Base-by-base conservation (phyloP, 257 asterid genomes). In the Plantago major region DNA sequence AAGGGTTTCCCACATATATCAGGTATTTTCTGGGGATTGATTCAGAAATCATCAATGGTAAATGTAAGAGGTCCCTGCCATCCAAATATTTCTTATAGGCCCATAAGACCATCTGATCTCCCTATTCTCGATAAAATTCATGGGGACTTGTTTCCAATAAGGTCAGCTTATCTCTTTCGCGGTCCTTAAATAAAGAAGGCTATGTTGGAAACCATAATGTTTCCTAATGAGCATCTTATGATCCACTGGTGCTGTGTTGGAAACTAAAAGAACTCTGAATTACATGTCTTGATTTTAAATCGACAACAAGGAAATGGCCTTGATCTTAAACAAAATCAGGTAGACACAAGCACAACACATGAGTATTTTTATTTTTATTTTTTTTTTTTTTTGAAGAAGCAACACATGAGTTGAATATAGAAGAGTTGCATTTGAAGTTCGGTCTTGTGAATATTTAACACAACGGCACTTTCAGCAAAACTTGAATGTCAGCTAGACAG, bases 121-220 rank as follows among this genome's bases (percentile, higher is more conserved):
- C 82, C 65, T 44, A 76, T 83, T 76, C 90, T 93, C 51, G 89
- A 89, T 81, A 85, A 78, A 71, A 66, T 88, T 59, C 97, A 89
- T 17, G 78, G 81, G 22, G 95, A 89, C 67, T 78, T 93, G 52
- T 89, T 93, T 75, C 99, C 99, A 55, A 85, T 93, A 75, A 87
- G 97, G 99, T 93, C 60, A 59, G 80, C 43, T 46, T 28, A 46
- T 33, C 7, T 67, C 66, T 55, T 71, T 54, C 68, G 54, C 26
- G 40, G 40, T 33, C 40, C 40, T 33, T 64, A 19, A 55, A 9
- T 17, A 11, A 30, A 42, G 48, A 33, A 16, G 62, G 33, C 63
- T 42, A 17, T 28, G 65, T 60, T 55, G 62, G 49, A 49, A 43
- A 53, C 59, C 61, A 15, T 45, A 65, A 38, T 58, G 28, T 48